These are phyloP conservation scores for Termitomyces bulborhizus DNA, from an alignment of 768 basidiomycete species.

Conservation along the genomic window DNA sequence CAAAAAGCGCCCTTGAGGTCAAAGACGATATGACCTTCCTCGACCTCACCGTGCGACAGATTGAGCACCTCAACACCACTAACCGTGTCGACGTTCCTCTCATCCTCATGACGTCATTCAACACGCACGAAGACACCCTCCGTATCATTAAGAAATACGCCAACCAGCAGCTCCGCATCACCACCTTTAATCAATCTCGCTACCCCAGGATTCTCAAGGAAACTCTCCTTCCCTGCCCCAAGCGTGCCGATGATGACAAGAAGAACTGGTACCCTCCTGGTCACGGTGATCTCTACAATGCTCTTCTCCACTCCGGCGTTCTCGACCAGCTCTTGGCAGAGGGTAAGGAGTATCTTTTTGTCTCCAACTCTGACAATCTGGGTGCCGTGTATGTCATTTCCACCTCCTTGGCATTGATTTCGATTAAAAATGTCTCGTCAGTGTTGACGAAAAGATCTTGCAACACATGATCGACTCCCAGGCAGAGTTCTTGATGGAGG, in stretches of 20 bases:
- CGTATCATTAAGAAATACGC: slow-evolving; percentile 97
- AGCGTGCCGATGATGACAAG: slow-evolving; percentile 77
- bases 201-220: slow-evolving; percentile 93
- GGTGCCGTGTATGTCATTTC: slow-evolving; percentile 68
- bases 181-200: slow-evolving; percentile 88
- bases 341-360: slow-evolving; percentile 96
- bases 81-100: slow-evolving; percentile 88
- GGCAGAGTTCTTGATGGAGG: slow-evolving; percentile 90
- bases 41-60: slow-evolving; percentile 89
- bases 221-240: slow-evolving; percentile 78
- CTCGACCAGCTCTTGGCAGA: slow-evolving; percentile 84
- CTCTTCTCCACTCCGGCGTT: slow-evolving; percentile 83
- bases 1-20: slow-evolving; percentile 93
- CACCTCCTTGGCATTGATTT: neutral
- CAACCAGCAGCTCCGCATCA: slow-evolving; percentile 91
- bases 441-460: slow-evolving; percentile 79
- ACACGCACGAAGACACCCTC: slow-evolving; percentile 94
- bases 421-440: slow-evolving; percentile 22
- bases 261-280: slow-evolving; percentile 95
- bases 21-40: slow-evolving; percentile 98
- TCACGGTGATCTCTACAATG: slow-evolving; percentile 95
- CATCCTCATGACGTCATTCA: slow-evolving; percentile 98
- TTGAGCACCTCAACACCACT: slow-evolving; percentile 89
- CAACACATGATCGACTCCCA: slow-evolving; percentile 79
- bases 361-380: slow-evolving; percentile 95